These are phyloP conservation scores for Orychophragmus violaceus DNA, from an alignment of 345 rosid genomes.

Conservation along the genomic window DNA sequence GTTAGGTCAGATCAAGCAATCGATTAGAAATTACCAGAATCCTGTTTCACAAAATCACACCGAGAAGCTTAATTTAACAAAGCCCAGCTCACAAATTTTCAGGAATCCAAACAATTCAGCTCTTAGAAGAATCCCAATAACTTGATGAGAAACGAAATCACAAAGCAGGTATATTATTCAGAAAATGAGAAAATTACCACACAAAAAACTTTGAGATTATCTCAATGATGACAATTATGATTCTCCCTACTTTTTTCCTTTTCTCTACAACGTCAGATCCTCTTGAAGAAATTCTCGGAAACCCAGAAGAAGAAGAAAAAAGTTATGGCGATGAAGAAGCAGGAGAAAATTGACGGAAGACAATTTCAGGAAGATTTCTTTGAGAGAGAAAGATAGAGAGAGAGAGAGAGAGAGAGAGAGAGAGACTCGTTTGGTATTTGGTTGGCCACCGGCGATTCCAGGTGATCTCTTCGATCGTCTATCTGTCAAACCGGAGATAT, in stretches of 20 bases:
- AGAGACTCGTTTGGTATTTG: constrained; percentile 35
- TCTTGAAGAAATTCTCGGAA: constrained; percentile 12
- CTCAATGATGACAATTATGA: constrained; percentile 24
- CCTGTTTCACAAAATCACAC: background rate
- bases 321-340: constrained; percentile 8
- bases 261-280: constrained; percentile 5
- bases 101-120: constrained; percentile 11
- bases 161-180: constrained; percentile 6
- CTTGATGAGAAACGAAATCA: background rate
- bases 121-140: background rate
- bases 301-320: background rate
- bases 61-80: constrained; percentile 9
- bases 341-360: constrained; percentile 18
- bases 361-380: constrained; percentile 6
- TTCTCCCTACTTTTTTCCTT: background rate
- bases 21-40: background rate
- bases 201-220: background rate
- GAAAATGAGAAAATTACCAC: constrained; percentile 1
- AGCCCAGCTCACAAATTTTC: background rate
- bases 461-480: constrained; percentile 41
- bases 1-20: constrained; percentile 13
- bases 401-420: background rate
- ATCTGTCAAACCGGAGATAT: constrained; percentile 31
- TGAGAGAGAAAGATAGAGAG: constrained; percentile 16
- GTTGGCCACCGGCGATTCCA: constrained; percentile 77